Base-by-base conservation (phyloP, 106 monocot species). In the Dioscorea alata region DNA sequence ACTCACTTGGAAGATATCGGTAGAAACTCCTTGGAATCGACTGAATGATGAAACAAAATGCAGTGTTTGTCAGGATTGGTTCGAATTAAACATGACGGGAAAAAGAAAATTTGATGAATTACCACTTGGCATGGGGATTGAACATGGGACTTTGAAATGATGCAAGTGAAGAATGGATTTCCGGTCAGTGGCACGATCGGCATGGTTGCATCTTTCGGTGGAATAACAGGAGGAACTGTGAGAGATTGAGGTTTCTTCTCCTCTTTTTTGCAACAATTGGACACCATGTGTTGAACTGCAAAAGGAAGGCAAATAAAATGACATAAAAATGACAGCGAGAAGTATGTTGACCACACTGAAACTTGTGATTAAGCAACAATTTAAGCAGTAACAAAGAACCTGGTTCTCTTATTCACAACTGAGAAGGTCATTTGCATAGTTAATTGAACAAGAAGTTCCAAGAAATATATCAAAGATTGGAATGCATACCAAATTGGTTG, bases 171-270 rank as follows among this genome's bases (percentile, higher is more conserved):
- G 70, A 59, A 86, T 13, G 85, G 90, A 7, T 71, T 80, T 57
- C 86, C 86, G 23, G 69, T 65, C 49, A 90, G 83, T 15, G 86
- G 86, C 13, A n/a, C 12, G 15, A 74, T 33, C 15, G 86, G 86
- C 13, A n/a, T 6, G 15, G 71, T 33, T 69, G 66, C 31, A 34
- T 67, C 50, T 42, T 65, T 24, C 56, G 35, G 19, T 18, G 19
- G 22, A 71, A 28, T 5, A 21, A 13, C 19, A 62, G 49, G 13
- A 24, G 62, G 20, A 49, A 51, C 62, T 16, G 48, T 23, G 21
- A 21, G 13, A 23, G 35, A 34, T n/a, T 51, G 49, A 73, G 23
- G 50, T 54, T 16, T 57, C 10, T 23, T 24, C 4, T 54, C 24
- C 23, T 12, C 67, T 57, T 31, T 22, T 16, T 65, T 79, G 48